phyloP scores from a whole-genome alignment of 2,329 filamentous ascomycete species.

The Aureobasidium uvarum region DNA sequence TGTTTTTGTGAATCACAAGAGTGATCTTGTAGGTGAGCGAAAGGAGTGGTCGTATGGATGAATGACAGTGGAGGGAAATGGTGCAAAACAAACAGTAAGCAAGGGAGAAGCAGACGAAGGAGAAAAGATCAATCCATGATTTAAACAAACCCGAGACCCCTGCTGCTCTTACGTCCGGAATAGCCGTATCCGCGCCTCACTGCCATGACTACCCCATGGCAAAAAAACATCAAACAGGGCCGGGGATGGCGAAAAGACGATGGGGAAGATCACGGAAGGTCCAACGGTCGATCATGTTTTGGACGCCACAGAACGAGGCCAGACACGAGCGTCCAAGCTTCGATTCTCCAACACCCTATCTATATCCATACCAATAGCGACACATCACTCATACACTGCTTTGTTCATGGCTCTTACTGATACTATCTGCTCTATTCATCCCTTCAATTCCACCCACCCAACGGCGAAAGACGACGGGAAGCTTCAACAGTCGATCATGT shows the following conservation, averaged over 20 bases:
- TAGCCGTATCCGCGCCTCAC: conserved; percentile 4
- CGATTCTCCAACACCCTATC: not conserved
- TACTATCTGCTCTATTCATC: too few relatives aligned
- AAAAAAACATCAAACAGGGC: not conserved
- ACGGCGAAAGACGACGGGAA: too few relatives aligned
- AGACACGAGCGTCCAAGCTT: conserved; percentile 1
- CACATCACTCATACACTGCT: too few relatives aligned
- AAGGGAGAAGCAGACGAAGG: not conserved
- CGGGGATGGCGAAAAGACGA: not conserved
- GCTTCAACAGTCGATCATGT: too few relatives aligned
- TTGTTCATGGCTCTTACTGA: too few relatives aligned
- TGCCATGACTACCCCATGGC: conserved; percentile 4
- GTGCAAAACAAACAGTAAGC: conserved; percentile 3
- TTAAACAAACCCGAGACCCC: not conserved
- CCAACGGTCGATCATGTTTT: conserved; percentile 14
- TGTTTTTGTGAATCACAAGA: not conserved
- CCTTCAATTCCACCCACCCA: too few relatives aligned
- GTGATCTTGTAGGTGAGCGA: not conserved
- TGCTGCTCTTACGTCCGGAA: not conserved
- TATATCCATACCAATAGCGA: too few relatives aligned
- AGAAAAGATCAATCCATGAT: not conserved
- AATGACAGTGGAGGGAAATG: too few relatives aligned
- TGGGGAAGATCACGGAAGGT: not conserved
- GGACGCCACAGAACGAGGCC: not conserved
- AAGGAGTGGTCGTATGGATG: not conserved